Conservation (phyloP, 177 flowering plant species). For the Tripterygium wilfordii region DNA sequence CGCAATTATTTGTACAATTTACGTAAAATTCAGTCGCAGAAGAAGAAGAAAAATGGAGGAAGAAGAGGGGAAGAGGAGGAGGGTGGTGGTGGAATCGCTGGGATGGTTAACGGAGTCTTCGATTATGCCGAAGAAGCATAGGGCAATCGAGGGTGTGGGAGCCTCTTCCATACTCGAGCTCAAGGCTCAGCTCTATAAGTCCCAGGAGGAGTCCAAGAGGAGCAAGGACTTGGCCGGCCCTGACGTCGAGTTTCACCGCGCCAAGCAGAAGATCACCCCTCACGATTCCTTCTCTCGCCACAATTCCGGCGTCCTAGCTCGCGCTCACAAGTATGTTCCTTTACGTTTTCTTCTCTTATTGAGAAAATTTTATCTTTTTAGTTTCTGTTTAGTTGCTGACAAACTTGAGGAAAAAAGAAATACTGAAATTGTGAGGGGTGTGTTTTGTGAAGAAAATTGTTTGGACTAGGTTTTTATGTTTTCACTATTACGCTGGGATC, state of each 20-base stretch:
- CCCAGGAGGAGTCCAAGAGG: conserved; percentile 73
- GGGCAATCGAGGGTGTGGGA: conserved; percentile 88
- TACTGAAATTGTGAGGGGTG: too few relatives aligned
- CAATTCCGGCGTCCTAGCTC: conserved; percentile 86
- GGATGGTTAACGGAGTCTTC: conserved; percentile 99
- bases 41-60: conserved; percentile 18
- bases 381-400: too few relatives aligned
- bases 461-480: too few relatives aligned
- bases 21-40: neutral
- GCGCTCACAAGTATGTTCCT: conserved; percentile 86
- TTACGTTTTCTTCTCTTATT: neutral
- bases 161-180: conserved; percentile 83
- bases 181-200: conserved; percentile 87
- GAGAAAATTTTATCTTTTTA: neutral
- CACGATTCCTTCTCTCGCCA: conserved; percentile 46
- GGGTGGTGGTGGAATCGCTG: conserved; percentile 62
- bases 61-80: conserved; percentile 42
- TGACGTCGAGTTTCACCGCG: conserved; percentile 67
- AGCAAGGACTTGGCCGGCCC: conserved; percentile 41
- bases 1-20: too few relatives aligned
- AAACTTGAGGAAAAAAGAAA: too few relatives aligned
- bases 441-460: too few relatives aligned
- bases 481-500: too few relatives aligned
- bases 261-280: conserved; percentile 54
- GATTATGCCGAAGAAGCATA: conserved; percentile 83